Conservation (phyloP, 2,329 filamentous ascomycete species). For the Ascochyta viciae-villosae region DNA sequence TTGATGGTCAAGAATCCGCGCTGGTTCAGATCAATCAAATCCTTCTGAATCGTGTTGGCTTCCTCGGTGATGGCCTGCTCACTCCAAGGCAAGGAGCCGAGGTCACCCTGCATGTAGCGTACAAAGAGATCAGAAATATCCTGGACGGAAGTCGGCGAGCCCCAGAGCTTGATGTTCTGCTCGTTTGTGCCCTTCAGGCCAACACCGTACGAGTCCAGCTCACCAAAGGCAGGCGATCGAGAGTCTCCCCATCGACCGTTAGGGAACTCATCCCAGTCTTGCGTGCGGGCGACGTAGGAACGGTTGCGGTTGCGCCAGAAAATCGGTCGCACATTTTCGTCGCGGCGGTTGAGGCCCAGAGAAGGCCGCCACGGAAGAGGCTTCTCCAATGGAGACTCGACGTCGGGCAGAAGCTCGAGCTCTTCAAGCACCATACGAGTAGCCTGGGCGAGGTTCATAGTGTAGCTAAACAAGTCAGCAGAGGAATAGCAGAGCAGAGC, state of each 20-base stretch:
- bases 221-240: conserved; percentile 92
- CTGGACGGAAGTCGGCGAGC: conserved; percentile 77
- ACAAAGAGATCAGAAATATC: conserved; percentile 87
- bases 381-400: conserved; percentile 80
- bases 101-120: conserved; percentile 79
- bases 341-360: conserved; percentile 83
- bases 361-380: conserved; percentile 97
- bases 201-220: conserved; percentile 92
- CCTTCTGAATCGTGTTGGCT: conserved; percentile 76
- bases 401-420: conserved; percentile 79
- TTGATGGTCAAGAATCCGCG: conserved; percentile 94
- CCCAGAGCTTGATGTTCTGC: conserved; percentile 94
- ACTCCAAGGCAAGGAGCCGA: conserved; percentile 91
- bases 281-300: conserved; percentile 92
- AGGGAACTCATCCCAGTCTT: conserved; percentile 99
- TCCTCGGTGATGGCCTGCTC: conserved; percentile 86
- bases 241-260: conserved; percentile 99
- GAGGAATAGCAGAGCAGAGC: not conserved
- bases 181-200: conserved; percentile 94
- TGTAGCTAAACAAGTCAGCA: conserved; percentile 66
- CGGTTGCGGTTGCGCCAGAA: conserved; percentile 99
- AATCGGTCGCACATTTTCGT: conserved; percentile 95
- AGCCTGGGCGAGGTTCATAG: conserved; percentile 96
- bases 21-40: conserved; percentile 82
- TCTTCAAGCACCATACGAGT: conserved; percentile 95